A percentile compares a stretch with the other conserved stretches of the same genome.
phyloP scores from a whole-genome alignment of 768 basidiomycete species.

The Agrocybe chaxingu region DNA sequence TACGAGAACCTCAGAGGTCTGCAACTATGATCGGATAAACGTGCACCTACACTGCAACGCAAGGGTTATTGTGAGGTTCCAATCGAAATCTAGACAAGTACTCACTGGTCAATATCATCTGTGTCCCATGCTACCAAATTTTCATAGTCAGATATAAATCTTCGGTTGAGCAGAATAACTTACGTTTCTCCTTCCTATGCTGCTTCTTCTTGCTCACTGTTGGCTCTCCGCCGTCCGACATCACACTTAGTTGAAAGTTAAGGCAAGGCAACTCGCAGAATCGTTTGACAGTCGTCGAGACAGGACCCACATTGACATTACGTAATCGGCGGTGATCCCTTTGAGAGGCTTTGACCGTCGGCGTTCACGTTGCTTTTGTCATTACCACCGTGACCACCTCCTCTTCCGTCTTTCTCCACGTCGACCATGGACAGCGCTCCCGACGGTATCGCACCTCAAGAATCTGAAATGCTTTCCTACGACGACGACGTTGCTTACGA shows the following conservation, averaged over 20 bases:
- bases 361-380: neutral
- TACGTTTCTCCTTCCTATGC: conserved; percentile 94
- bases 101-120: conserved; percentile 98
- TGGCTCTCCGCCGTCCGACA: conserved; percentile 42
- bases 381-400: neutral
- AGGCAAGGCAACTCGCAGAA: conserved; percentile 5
- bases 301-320: neutral
- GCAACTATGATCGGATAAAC: neutral
- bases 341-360: neutral
- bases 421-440: conserved; percentile 47
- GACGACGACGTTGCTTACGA: conserved; percentile 57
- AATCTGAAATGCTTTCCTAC: conserved; percentile 40
- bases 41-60: conserved; percentile 39
- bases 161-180: conserved; percentile 22
- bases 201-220: conserved; percentile 80
- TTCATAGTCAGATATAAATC: conserved; percentile 7
- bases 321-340: conserved; percentile 4
- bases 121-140: conserved; percentile 88
- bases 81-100: neutral
- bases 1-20: neutral
- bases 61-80: neutral
- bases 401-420: conserved; percentile 9
- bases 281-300: conserved; percentile 5
- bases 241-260: conserved; percentile 16
- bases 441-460: conserved; percentile 30